Percentiles rank a stretch among this genome's conserved stretches.
Conservation (phyloP, 1,139 yeast genomes). For the Kodamaea sp. region DNA sequence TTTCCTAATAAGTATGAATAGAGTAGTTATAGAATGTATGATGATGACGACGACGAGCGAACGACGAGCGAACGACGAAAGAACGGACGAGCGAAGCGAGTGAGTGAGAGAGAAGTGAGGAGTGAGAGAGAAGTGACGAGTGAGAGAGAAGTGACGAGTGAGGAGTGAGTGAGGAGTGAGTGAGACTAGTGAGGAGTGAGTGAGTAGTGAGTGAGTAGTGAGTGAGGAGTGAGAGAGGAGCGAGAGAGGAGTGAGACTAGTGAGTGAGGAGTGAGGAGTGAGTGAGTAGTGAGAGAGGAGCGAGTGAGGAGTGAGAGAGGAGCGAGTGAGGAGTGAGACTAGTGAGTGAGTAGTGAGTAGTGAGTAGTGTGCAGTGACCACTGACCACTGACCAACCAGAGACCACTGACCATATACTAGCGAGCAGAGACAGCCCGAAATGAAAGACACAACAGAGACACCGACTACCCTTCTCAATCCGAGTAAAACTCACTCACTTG, state of each 20-base stretch:
- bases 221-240: conserved; percentile 1
- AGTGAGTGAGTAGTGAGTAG: not conserved
- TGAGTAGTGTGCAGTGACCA: conserved; percentile 1
- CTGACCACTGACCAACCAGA: no score
- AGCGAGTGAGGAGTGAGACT: not conserved
- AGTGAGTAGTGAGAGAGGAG: not conserved
- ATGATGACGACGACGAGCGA: no score
- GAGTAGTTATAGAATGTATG: not conserved
- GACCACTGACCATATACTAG: no score
- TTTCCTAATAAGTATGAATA: conserved; percentile 39
- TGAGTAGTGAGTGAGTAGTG: not conserved
- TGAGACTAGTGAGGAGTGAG: not conserved
- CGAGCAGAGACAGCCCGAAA: no score
- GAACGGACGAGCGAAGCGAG: no score
- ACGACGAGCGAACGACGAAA: no score
- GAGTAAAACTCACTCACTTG: no score
- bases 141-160: not conserved
- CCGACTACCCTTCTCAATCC: no score
- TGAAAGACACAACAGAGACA: no score
- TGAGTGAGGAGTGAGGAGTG: not conserved
- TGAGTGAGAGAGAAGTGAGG: no score
- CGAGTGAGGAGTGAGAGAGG: no score
- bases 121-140: no score
- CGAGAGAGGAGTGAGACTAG: not conserved
- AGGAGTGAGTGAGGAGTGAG: not conserved